Evolutionary conservation across 805 yeast species (phyloP), one percentile per base, ranked within the genome.

Genomic region (Maudiozyma bulderi): DNA sequence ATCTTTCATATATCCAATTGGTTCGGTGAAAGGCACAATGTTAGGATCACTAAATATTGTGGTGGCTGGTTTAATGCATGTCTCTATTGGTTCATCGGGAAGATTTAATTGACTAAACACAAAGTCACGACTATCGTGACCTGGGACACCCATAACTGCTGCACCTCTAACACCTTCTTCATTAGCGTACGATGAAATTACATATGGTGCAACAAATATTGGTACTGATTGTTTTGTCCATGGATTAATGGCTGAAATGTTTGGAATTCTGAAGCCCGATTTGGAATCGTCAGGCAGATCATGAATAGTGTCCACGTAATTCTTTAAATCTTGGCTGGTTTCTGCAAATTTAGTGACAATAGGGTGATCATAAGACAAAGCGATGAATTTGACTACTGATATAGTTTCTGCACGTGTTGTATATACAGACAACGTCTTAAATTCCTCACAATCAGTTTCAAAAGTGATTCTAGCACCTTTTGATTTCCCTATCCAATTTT

Each of bases 131-230:
- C 72, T 70, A 65, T 93, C 98, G 64, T 90, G 97, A 0, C 85
- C 96, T 2, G 99, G 99, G 58, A 95, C 87, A 1, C 99, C 99
- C 98, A 93, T 91, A 0, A 91, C 98, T 0, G 96, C 95, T 39
- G 96, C 96, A 49, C 80, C 80, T 6, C 45, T 51, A 2, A 9
- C 13, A n/a, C 43, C 44, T 5, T 33, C n/a, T 9, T 13, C 45
- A 38, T 32, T 30, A 0, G 97, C 97, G 61, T 91, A 91, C 3
- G 76, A 69, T 4, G 85, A 81, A 35, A 91, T 62, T 0, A 91
- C 98, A 64, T 90, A 93, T 0, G 96, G 95, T 0, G 98, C 96
- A 2, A 76, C 90, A 69, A 77, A 93, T 0, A 91, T 80, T 0
- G 97, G 97, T 5, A 91, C 50, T 32, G 67, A 55, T 13, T 48